Conservation (phyloP, 768 basidiomycete species). For the Nidula microcarpa region DNA sequence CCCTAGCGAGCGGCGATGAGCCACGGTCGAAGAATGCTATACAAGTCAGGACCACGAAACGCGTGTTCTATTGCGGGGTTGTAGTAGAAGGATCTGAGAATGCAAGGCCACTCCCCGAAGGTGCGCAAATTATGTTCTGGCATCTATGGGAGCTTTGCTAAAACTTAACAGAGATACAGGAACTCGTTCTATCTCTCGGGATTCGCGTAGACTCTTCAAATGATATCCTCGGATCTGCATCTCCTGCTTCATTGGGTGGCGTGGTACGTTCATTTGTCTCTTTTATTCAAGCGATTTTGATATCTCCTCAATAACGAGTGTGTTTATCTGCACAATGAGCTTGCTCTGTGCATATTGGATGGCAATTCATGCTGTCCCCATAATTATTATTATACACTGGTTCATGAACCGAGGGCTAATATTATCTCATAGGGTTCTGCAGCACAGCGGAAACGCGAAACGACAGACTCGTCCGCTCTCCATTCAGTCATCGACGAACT, state of each 20-base stretch:
- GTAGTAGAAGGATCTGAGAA: conserved; percentile 82
- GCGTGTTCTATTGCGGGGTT: conserved; percentile 87
- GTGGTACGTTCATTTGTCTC: too few relatives aligned
- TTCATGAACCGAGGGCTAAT: too few relatives aligned
- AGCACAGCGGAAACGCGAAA: conserved; percentile 52
- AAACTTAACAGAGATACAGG: conserved; percentile 62
- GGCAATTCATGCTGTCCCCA: neutral
- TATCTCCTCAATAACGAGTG: too few relatives aligned
- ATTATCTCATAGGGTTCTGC: conserved; percentile 26
- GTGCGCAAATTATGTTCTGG: conserved; percentile 26
- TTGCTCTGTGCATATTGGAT: neutral
- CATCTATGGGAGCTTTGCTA: neutral
- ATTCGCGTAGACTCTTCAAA: conserved; percentile 55
- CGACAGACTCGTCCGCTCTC: conserved; percentile 64
- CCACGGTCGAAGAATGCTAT: conserved; percentile 39
- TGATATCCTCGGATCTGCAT: conserved; percentile 40
- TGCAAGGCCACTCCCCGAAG: conserved; percentile 65
- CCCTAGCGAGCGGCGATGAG: conserved; percentile 70
- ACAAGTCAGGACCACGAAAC: conserved; percentile 53
- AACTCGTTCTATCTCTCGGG: conserved; percentile 75
- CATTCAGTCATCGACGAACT: conserved; percentile 81
- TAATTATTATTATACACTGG: too few relatives aligned
- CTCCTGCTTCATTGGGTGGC: conserved; percentile 2
- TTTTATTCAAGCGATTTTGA: too few relatives aligned
- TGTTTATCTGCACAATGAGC: too few relatives aligned